phyloP scores from a whole-genome alignment of 331 rosid species.

The Acacia pycnantha region DNA sequence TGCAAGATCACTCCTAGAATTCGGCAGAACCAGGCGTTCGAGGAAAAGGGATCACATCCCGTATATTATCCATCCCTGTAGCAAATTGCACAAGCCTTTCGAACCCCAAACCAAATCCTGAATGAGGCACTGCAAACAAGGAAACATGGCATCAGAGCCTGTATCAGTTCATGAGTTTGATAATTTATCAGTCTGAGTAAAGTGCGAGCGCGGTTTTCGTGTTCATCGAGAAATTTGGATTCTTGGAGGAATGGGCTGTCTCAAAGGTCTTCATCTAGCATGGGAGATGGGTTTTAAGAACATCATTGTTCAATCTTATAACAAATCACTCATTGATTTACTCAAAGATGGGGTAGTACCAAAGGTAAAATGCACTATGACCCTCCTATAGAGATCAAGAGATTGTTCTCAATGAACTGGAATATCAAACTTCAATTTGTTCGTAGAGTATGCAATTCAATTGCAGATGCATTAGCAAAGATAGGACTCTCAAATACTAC shows the following conservation, averaged over 20 bases:
- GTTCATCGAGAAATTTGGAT: too few relatives aligned
- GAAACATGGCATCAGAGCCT: conserved; percentile 23
- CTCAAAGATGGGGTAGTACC: background rate
- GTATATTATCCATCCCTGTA: conserved; percentile 88
- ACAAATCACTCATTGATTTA: background rate
- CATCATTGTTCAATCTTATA: background rate
- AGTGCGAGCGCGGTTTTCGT: background rate
- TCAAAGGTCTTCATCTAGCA: background rate
- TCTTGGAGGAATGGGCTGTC: too few relatives aligned
- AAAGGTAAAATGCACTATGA: background rate
- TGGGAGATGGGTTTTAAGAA: background rate
- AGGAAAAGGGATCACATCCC: conserved; percentile 93
- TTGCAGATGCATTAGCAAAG: too few relatives aligned
- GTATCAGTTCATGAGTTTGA: background rate
- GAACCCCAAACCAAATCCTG: conserved; percentile 95
- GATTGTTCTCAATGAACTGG: background rate
- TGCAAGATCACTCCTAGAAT: conserved; percentile 39
- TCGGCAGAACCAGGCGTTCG: conserved; percentile 93
- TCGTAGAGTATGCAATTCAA: too few relatives aligned
- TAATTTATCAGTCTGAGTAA: background rate
- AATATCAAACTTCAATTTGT: background rate
- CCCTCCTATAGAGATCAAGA: background rate
- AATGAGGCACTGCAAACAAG: conserved; percentile 78
- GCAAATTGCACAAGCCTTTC: conserved; percentile 95
- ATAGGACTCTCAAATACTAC: too few relatives aligned